Evolutionary conservation across 2,329 filamentous ascomycete species (phyloP), one percentile per base, ranked within the genome.

Genomic region (Emergomyces africanus): DNA sequence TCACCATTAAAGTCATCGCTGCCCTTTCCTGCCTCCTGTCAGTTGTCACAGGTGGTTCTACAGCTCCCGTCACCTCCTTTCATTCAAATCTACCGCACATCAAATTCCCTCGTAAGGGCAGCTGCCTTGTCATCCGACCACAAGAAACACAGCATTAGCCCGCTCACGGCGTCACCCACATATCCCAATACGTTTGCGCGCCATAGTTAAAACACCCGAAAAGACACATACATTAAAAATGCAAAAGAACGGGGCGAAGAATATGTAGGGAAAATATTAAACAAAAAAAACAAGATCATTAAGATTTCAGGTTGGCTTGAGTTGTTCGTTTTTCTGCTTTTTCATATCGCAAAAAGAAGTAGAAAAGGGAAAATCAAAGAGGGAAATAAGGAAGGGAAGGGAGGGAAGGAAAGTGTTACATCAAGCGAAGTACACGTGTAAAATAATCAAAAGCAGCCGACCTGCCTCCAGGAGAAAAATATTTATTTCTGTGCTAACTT

Each of bases 401-500:
- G 1, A 30, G 12, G 18, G 30, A n/a, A n/a, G n/a, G n/a, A n/a
- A n/a, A n/a, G n/a, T n/a, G 30, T 30, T 30, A 28, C 25, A 33
- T 50, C 48, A 54, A 14, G 20, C 23, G 20, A 25, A 15, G 20
- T 48, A 48, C 44, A 28, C 35, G 23, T 18, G 51, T 35, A 28
- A 39, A 37, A 15, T 14, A 41, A 2, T 23, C 33, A 28, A 54
- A 30, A 30, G n/a, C n/a, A 54, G 14, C 12, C 37, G 33, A n/a
- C 33, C 18, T 3, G n/a, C 30, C 5, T 39, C 33, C 41, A 35
- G 20, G 35, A 1, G 5, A 9, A 25, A 30, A 25, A 30, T 6
- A 14, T 28, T 37, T 42, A 44, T 50, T 54, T 51, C 55, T 50
- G n/a, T 44, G 33, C 33, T 10, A n/a, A 23, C 37, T 63, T 66